Percentiles rank a stretch among this genome's conserved stretches.
phyloP scores from a whole-genome alignment of 116 monocot genomes.

The Phalaenopsis hybrid region DNA sequence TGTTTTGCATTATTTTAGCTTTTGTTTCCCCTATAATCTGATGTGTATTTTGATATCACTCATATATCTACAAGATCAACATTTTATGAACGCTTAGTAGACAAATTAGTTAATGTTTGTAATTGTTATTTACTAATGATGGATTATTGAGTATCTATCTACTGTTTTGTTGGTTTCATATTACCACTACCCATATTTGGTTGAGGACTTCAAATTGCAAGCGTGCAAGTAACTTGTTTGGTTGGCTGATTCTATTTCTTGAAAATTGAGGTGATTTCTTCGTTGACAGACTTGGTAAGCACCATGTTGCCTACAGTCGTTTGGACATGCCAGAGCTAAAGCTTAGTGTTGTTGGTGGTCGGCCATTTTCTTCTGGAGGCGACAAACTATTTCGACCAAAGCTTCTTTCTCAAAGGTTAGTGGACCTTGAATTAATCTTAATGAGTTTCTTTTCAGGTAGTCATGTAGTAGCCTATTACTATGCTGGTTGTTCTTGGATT shows the following conservation, averaged over 20 bases:
- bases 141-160: not conserved
- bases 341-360: conserved; percentile 76
- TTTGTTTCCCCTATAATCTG: no score
- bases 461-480: not conserved
- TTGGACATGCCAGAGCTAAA: conserved; percentile 60
- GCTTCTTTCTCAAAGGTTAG: conserved; percentile 66
- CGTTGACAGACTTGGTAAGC: conserved; percentile 51
- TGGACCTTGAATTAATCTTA: not conserved
- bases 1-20: no score
- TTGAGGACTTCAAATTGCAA: not conserved
- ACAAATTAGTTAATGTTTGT: not conserved
- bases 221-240: not conserved
- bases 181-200: not conserved
- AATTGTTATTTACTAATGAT: not conserved
- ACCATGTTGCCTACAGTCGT: conserved; percentile 70
- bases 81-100: no score
- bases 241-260: not conserved
- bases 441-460: not conserved
- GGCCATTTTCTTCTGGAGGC: conserved; percentile 89
- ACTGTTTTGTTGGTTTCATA: not conserved
- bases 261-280: not conserved
- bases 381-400: conserved; percentile 56
- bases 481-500: no score
- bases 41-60: no score
- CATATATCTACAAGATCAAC: no score